A percentile compares a stretch with the other conserved stretches of the same genome.
Conservation (phyloP, 1,139 yeast species). For the Pichia cactophila region DNA sequence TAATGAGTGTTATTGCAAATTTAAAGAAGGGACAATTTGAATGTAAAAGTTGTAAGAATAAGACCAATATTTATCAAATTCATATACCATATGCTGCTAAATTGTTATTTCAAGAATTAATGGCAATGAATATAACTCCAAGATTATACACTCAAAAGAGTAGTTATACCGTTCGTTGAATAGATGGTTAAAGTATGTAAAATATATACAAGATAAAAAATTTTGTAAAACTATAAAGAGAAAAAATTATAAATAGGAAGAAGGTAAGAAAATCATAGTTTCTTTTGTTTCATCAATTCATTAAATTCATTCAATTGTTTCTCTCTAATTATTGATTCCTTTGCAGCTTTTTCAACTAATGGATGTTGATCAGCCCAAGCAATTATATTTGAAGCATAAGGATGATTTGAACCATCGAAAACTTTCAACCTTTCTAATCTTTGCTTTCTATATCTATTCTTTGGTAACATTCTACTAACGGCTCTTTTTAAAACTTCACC, state of each 20-base stretch:
- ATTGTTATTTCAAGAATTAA: constrained; percentile 90
- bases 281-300: constrained; percentile 17
- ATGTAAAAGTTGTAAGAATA: constrained; percentile 97
- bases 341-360: constrained; percentile 38
- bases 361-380: constrained; percentile 81
- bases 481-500: constrained; percentile 78
- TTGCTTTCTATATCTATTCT: constrained; percentile 70
- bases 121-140: constrained; percentile 97
- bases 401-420: constrained; percentile 83
- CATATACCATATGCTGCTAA: constrained; percentile 98
- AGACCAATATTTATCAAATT: constrained; percentile 94
- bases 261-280: constrained; percentile 4
- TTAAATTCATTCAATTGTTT: constrained; percentile 25
- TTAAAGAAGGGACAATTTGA: constrained; percentile 95
- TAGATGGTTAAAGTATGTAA: constrained; percentile 1
- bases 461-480: constrained; percentile 94
- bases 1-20: constrained; percentile 96
- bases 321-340: constrained; percentile 33
- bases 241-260: neutral
- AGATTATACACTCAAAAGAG: constrained; percentile 61
- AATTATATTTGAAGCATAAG: constrained; percentile 71
- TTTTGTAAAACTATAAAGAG: constrained; percentile 1
- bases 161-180: constrained; percentile 24
- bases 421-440: constrained; percentile 81
- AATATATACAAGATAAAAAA: constrained; percentile 2